Evolutionary conservation across 306 rosid species (phyloP).

Genomic region (Gleditsia sinensis): DNA sequence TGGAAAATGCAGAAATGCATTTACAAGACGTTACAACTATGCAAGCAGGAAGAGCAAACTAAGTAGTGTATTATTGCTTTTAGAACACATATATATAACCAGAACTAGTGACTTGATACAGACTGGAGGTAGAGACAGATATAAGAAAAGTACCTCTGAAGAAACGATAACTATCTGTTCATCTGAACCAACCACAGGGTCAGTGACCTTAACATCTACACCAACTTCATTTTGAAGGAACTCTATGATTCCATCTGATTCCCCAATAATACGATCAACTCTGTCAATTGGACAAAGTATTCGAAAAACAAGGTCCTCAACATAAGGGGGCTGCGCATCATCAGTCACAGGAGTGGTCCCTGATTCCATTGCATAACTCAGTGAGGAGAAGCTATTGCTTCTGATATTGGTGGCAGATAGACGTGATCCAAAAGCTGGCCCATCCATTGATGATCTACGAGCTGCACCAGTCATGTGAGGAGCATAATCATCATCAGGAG

Average conservation of each 20-base stretch:
- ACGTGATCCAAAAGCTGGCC: constrained; percentile 59
- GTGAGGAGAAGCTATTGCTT: constrained; percentile 57
- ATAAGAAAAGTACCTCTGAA: constrained; percentile 73
- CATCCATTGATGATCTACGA: constrained; percentile 66
- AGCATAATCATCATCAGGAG: constrained; percentile 77
- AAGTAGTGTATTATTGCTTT: neutral
- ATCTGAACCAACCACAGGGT: constrained; percentile 67
- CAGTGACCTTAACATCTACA: constrained; percentile 70
- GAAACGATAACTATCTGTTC: constrained; percentile 82
- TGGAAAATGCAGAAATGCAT: constrained; percentile 11
- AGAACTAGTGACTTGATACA: constrained; percentile 25
- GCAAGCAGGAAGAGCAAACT: constrained; percentile 1
- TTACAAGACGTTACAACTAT: constrained; percentile 26
- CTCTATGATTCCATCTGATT: constrained; percentile 75
- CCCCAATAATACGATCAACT: constrained; percentile 74
- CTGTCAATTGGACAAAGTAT: constrained; percentile 83
- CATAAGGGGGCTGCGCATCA: constrained; percentile 54
- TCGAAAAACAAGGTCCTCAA: constrained; percentile 82
- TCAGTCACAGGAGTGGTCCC: constrained; percentile 59
- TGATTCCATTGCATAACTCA: constrained; percentile 54
- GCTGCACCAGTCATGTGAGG: constrained; percentile 57
- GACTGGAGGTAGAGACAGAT: constrained; percentile 7
- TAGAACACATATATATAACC: constrained; percentile 6
- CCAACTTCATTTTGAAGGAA: constrained; percentile 86
- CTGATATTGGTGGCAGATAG: constrained; percentile 49